Conservation (phyloP, 305 asterid species). For the Fraxinus platypoda region DNA sequence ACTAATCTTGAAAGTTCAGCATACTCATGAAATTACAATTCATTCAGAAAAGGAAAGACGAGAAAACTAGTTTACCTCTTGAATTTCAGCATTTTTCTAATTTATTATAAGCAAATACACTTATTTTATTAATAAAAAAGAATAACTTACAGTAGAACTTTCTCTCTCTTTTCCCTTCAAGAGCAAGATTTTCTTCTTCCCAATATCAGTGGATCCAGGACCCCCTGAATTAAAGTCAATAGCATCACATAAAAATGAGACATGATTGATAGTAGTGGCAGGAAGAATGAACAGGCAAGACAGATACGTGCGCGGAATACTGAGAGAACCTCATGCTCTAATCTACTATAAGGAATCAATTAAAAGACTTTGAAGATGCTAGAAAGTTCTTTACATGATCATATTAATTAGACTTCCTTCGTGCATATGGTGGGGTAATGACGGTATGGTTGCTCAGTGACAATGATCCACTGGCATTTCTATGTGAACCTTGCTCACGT, state of each 20-base stretch:
- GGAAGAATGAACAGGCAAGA: neutral
- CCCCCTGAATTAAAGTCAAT: conserved; percentile 49
- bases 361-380: neutral
- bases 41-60: neutral
- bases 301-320: neutral
- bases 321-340: neutral
- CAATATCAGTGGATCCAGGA: conserved; percentile 45
- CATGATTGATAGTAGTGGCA: neutral
- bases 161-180: conserved; percentile 81
- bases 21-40: neutral
- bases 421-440: neutral
- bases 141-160: conserved; percentile 59
- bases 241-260: conserved; percentile 23
- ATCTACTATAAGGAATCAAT: neutral
- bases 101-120: neutral
- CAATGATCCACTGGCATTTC: neutral
- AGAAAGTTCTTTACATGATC: neutral
- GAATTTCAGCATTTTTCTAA: neutral
- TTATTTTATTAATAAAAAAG: conserved; percentile 2
- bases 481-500: neutral
- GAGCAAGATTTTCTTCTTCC: conserved; percentile 80
- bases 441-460: neutral
- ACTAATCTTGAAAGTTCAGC: neutral
- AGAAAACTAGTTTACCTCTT: neutral
- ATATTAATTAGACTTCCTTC: neutral